These are phyloP conservation scores for Fusarium graminum DNA, from an alignment of 2,329 filamentous ascomycete genomes.

Conservation along the genomic window DNA sequence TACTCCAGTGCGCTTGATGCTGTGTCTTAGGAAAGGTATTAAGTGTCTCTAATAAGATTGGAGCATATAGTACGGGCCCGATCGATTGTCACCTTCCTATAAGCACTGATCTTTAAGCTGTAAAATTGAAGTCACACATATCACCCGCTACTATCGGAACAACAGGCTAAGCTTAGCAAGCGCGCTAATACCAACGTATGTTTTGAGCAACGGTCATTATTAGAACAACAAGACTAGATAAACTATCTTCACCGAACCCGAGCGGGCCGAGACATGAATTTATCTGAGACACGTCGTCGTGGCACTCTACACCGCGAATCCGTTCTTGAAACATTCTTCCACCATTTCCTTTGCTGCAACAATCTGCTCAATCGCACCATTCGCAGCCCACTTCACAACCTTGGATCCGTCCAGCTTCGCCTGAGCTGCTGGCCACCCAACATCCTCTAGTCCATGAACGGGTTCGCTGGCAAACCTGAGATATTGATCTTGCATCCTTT, in stretches of 20 bases:
- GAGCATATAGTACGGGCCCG: background rate
- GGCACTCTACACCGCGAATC: slow-evolving; percentile 3
- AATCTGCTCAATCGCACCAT: slow-evolving; percentile 20
- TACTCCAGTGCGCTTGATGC: slow-evolving; percentile 1
- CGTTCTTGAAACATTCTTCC: slow-evolving; percentile 20
- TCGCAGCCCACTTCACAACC: slow-evolving; percentile 23
- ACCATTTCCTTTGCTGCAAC: background rate
- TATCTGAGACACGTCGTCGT: too few species aligned
- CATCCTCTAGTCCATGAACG: slow-evolving; percentile 4
- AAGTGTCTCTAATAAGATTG: background rate
- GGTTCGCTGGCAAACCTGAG: slow-evolving; percentile 31
- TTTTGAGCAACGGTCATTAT: too few species aligned
- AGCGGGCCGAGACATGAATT: too few species aligned
- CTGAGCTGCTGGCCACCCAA: slow-evolving; percentile 11
- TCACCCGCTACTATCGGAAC: too few species aligned
- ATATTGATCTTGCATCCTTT: slow-evolving; percentile 38
- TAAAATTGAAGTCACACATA: background rate
- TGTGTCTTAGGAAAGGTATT: background rate
- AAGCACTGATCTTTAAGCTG: background rate
- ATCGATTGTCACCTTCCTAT: background rate
- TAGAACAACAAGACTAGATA: too few species aligned
- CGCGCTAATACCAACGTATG: too few species aligned
- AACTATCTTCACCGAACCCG: too few species aligned
- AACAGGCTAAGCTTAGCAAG: too few species aligned
- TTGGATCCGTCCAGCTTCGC: background rate